These are phyloP conservation scores for Chaetomium fimeti DNA, from an alignment of 495 filamentous ascomycete genomes.

Conservation along the genomic window DNA sequence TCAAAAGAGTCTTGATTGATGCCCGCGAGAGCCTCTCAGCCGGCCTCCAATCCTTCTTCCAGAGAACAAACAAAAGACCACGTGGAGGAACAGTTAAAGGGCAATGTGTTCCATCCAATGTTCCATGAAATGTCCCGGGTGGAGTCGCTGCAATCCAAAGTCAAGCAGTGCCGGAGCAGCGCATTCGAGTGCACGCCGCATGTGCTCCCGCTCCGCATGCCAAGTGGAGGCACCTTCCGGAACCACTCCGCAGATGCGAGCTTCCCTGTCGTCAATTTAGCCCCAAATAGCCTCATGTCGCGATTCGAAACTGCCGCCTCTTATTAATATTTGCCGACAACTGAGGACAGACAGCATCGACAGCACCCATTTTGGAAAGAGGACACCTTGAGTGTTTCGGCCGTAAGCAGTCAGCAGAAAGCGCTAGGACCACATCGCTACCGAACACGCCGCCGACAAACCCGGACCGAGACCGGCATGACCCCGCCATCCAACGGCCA, in stretches of 20 bases:
- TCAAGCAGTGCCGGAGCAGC: constrained; percentile 16
- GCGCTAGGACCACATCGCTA: background rate
- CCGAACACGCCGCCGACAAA: background rate
- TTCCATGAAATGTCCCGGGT: constrained; percentile 5
- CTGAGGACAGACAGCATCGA: background rate
- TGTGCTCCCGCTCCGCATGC: constrained; percentile 19
- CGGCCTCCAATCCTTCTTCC: too few relatives aligned
- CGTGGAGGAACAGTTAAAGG: background rate
- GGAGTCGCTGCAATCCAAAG: background rate
- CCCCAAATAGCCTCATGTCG: constrained; percentile 37
- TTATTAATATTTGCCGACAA: constrained; percentile 21
- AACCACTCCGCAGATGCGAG: constrained; percentile 21
- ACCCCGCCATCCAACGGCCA: constrained; percentile 22
- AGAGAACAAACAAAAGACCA: too few relatives aligned
- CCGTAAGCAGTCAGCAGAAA: background rate
- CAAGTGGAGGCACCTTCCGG: constrained; percentile 11
- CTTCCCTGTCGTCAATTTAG: constrained; percentile 33
- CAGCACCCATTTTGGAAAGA: background rate
- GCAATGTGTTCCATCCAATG: constrained; percentile 2
- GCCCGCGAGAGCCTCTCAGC: too few relatives aligned
- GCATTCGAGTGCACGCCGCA: constrained; percentile 13
- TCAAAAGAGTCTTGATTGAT: too few relatives aligned
- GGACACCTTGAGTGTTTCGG: constrained; percentile 3
- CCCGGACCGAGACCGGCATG: constrained; percentile 13
- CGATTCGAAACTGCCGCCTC: constrained; percentile 28